Conservation (phyloP, 2,329 filamentous ascomycete species). For the Fusarium falciforme region DNA sequence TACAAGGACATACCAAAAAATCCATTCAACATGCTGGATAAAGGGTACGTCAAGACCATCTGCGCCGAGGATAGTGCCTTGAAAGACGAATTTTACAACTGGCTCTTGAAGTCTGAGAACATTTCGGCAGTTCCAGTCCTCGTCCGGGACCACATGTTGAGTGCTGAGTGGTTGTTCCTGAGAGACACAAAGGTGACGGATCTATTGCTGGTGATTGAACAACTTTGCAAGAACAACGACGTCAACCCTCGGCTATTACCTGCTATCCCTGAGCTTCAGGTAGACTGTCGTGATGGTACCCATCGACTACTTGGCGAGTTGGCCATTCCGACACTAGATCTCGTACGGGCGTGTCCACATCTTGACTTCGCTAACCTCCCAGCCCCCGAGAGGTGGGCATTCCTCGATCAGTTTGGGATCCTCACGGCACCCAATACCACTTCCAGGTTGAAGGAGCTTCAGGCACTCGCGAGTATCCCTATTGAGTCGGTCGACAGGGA, state of each 20-base stretch:
- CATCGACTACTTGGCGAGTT: background rate
- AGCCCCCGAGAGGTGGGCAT: background rate
- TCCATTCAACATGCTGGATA: background rate
- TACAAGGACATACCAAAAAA: too few species aligned
- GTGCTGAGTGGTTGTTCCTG: too few species aligned
- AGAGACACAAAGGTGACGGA: background rate
- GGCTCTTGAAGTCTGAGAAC: background rate
- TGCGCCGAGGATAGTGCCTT: too few species aligned
- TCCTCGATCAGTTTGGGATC: background rate
- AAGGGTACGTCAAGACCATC: background rate
- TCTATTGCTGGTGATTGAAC: background rate
- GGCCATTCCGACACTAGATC: background rate
- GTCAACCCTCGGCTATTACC: too few species aligned
- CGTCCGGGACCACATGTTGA: too few species aligned
- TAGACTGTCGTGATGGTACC: background rate
- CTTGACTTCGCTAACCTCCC: background rate
- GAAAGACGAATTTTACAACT: too few species aligned
- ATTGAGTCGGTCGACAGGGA: background rate
- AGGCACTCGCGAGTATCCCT: background rate
- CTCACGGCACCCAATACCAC: background rate
- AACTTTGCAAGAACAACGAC: too few species aligned
- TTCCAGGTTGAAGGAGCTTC: background rate
- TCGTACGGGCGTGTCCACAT: background rate
- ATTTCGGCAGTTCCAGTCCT: background rate
- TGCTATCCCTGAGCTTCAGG: too few species aligned